These are phyloP conservation scores for Akanthomyces uredinophilus DNA, from an alignment of 2,329 filamentous ascomycete species.

Conservation along the genomic window DNA sequence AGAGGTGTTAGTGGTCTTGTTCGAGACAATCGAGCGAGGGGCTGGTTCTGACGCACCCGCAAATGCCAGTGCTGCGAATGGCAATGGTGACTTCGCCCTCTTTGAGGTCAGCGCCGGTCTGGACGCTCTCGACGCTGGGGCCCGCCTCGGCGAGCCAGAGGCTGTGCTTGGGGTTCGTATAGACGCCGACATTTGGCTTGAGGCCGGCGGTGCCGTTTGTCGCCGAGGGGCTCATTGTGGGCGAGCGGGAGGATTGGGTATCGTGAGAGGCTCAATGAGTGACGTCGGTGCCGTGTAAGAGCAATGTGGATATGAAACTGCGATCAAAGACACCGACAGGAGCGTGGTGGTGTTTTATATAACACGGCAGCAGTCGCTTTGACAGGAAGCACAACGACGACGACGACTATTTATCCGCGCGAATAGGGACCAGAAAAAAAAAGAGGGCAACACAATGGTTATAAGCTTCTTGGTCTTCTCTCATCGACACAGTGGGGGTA, in stretches of 20 bases:
- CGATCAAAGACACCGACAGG: too few species aligned
- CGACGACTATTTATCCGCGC: neutral
- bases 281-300: neutral
- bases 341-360: neutral
- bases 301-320: neutral
- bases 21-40: neutral
- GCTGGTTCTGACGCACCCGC: slow-evolving; percentile 56
- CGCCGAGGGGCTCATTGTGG: slow-evolving; percentile 15
- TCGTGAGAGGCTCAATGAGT: neutral
- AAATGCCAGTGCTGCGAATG: slow-evolving; percentile 92
- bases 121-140: slow-evolving; percentile 70
- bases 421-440: neutral
- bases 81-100: slow-evolving; percentile 82
- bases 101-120: slow-evolving; percentile 62
- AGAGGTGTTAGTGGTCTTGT: neutral
- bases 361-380: neutral
- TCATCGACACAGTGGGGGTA: neutral
- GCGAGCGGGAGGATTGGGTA: neutral
- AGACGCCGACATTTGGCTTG: slow-evolving; percentile 92
- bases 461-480: neutral
- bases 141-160: slow-evolving; percentile 79
- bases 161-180: slow-evolving; percentile 88
- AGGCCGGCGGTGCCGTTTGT: slow-evolving; percentile 16
- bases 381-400: neutral
- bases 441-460: neutral